Conservation (phyloP, 345 rosid genomes). For the Microthlaspi erraticum region DNA sequence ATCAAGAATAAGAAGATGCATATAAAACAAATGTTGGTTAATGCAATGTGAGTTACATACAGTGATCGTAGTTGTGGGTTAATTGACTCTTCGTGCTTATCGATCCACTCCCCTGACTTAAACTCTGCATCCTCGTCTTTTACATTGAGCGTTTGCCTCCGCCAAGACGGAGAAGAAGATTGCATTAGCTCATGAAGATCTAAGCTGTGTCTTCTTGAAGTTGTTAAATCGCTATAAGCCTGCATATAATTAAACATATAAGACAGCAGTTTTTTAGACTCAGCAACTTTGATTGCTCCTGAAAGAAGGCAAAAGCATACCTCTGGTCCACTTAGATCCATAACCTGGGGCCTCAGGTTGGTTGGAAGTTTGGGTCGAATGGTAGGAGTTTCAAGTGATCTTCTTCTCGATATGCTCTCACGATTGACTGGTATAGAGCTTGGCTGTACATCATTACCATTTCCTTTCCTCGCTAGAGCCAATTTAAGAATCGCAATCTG, state of each 20-base stretch:
- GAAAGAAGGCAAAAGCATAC: constrained; percentile 43
- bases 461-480: constrained; percentile 71
- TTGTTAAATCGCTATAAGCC: constrained; percentile 49
- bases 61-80: constrained; percentile 24
- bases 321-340: constrained; percentile 66
- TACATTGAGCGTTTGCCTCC: constrained; percentile 48
- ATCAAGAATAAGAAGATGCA: constrained; percentile 19
- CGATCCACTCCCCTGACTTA: constrained; percentile 72
- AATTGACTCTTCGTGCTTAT: constrained; percentile 44
- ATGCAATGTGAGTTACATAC: constrained; percentile 43
- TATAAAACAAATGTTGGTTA: background rate
- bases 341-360: constrained; percentile 53
- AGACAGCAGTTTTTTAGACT: too few species aligned
- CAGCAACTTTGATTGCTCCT: constrained; percentile 2
- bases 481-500: constrained; percentile 80
- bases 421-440: constrained; percentile 51
- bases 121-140: constrained; percentile 66
- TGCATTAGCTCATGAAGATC: constrained; percentile 71
- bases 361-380: constrained; percentile 52
- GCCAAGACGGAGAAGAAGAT: constrained; percentile 61
- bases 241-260: constrained; percentile 19
- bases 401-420: constrained; percentile 51
- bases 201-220: constrained; percentile 64
- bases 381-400: constrained; percentile 56
- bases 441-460: constrained; percentile 48